Evolutionary conservation across 352 stramenopile species (phyloP).

Genomic region (Globisporangium spiculum): DNA sequence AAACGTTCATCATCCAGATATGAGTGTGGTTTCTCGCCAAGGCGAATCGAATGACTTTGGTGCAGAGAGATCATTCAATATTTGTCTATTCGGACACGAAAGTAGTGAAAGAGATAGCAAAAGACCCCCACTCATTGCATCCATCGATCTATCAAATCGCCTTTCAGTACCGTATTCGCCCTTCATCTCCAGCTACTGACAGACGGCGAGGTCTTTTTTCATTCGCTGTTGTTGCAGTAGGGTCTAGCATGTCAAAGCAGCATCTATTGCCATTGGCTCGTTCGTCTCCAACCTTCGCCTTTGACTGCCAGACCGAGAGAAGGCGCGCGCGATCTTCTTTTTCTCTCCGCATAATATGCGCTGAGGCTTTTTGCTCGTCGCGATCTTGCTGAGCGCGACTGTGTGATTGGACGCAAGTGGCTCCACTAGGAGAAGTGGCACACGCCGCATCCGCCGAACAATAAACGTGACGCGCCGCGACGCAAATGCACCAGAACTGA

Average conservation of each 20-base stretch:
- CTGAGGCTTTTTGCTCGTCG: neutral
- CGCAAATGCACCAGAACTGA: slow-evolving; percentile 18
- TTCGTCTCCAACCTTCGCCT: neutral
- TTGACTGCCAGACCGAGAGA: neutral
- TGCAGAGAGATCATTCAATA: too few relatives aligned
- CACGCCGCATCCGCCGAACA: slow-evolving; percentile 12
- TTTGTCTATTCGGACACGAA: neutral
- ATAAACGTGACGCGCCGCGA: slow-evolving; percentile 33
- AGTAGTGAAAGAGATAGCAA: neutral
- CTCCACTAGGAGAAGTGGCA: neutral
- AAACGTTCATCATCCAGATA: neutral
- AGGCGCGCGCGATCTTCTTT: neutral
- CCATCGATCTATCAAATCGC: neutral
- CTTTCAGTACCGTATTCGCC: neutral
- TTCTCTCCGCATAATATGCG: neutral
- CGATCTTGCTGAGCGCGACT: neutral
- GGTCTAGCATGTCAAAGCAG: too few relatives aligned
- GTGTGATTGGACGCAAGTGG: neutral
- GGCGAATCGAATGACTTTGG: neutral
- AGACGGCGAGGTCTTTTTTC: neutral
- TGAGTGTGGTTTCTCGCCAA: neutral
- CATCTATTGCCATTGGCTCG: neutral
- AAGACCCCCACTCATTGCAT: neutral
- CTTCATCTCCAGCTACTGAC: neutral
- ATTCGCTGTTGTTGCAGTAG: neutral